A percentile compares a stretch with the other conserved stretches of the same genome.
Conservation (phyloP, 2,329 filamentous ascomycete genomes). For the Sarocladium kiliense region DNA sequence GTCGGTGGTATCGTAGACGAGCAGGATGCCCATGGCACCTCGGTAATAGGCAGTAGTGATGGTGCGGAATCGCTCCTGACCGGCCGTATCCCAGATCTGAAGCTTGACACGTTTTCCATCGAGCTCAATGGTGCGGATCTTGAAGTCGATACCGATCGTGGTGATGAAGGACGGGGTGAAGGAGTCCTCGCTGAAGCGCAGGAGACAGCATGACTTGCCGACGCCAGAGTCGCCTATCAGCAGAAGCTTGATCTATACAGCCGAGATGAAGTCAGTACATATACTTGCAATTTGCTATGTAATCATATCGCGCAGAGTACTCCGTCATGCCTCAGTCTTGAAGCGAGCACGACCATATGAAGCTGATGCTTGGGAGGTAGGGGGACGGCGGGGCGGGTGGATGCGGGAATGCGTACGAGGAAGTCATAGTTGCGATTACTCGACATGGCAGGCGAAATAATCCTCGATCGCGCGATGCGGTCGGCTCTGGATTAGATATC, state of each 20-base stretch:
- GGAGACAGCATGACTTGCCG: constrained; percentile 93
- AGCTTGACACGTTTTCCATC: constrained; percentile 98
- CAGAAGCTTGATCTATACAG: constrained; percentile 81
- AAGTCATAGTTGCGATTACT: constrained; percentile 99
- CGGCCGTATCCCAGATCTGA: constrained; percentile 99
- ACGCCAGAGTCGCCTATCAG: constrained; percentile 96
- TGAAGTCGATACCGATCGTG: constrained; percentile 99
- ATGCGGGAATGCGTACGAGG: constrained; percentile 58
- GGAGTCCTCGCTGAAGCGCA: constrained; percentile 95
- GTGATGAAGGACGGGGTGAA: constrained; percentile 98
- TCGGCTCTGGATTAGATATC: not conserved
- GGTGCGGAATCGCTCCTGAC: constrained; percentile 96
- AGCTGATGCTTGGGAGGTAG: constrained; percentile 11
- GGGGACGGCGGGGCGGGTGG: constrained; percentile 16
- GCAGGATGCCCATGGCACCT: constrained; percentile 94
- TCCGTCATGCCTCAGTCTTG: not conserved
- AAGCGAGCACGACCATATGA: not conserved
- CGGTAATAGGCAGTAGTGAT: constrained; percentile 99
- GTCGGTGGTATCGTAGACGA: constrained; percentile 98
- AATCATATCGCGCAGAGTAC: not conserved
- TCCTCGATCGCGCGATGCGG: not conserved
- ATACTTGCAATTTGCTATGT: not conserved
- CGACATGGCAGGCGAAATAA: constrained; percentile 61
- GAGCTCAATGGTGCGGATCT: constrained; percentile 97
- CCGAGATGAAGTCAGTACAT: not conserved